A percentile compares a stretch with the other conserved stretches of the same genome.
These are phyloP conservation scores for Coemansia sp. DNA, from an alignment of 371 early-diverging fungal species.

Conservation along the genomic window DNA sequence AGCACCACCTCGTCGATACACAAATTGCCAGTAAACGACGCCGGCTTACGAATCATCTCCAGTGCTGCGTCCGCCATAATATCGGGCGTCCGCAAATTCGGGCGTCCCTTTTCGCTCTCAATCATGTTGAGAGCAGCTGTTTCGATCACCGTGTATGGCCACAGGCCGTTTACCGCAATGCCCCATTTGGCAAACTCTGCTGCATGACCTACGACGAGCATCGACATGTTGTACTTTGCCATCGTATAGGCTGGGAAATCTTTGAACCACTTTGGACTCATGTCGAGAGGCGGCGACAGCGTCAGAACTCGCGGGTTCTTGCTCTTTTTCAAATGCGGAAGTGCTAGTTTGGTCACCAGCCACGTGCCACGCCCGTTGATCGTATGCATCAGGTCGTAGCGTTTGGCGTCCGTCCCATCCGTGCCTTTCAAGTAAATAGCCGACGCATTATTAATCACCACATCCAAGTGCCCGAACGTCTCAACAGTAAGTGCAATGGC, in stretches of 20 bases:
- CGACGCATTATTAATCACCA: conserved; percentile 73
- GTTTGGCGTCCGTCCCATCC: conserved; percentile 61
- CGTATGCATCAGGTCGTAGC: conserved; percentile 77
- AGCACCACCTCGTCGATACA: conserved; percentile 72
- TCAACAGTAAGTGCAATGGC: conserved; percentile 67
- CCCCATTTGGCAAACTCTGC: conserved; percentile 65
- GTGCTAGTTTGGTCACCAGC: conserved; percentile 68
- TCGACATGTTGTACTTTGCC: conserved; percentile 73
- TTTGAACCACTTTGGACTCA: conserved; percentile 68
- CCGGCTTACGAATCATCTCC: conserved; percentile 55
- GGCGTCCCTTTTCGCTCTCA: conserved; percentile 16
- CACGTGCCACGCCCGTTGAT: conserved; percentile 82
- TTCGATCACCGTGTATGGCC: conserved; percentile 75
- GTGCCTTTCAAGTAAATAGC: conserved; percentile 73
- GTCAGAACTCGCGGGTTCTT: conserved; percentile 73
- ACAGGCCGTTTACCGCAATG: conserved; percentile 77
- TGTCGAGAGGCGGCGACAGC: conserved; percentile 69
- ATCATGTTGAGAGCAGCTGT: conserved; percentile 71
- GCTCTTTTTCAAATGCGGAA: conserved; percentile 66
- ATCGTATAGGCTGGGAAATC: conserved; percentile 72
- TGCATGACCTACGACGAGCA: conserved; percentile 70
- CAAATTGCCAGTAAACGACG: conserved; percentile 64
- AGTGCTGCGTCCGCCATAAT: conserved; percentile 85
- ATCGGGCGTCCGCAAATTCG: conserved; percentile 55
- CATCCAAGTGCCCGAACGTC: conserved; percentile 73